These are phyloP conservation scores for Ceratonia siliqua DNA, from an alignment of 306 rosid species.

Conservation along the genomic window DNA sequence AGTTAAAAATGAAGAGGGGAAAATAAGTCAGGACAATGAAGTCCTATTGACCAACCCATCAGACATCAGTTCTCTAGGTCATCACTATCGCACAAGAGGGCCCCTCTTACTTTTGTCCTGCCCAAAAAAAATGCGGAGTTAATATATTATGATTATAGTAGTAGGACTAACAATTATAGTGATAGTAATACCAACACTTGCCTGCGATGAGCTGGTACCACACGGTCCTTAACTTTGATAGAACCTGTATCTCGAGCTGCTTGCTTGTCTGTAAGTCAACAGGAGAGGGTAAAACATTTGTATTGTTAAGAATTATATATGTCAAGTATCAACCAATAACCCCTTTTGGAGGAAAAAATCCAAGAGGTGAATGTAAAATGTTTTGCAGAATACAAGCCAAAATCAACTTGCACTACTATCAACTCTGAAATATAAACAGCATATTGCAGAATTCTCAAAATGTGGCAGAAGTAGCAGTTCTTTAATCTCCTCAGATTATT, in stretches of 20 bases:
- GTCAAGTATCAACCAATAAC: neutral
- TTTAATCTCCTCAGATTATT: neutral
- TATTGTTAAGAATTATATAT: neutral
- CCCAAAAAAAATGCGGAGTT: constrained; percentile 19
- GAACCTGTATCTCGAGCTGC: constrained; percentile 31
- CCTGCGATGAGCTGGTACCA: constrained; percentile 63
- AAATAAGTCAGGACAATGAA: neutral
- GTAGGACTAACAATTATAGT: neutral
- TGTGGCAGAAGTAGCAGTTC: neutral
- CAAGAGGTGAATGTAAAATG: neutral
- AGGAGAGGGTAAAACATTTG: neutral
- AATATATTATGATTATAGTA: neutral
- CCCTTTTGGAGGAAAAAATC: neutral
- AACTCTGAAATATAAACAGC: neutral
- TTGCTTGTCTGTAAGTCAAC: constrained; percentile 42
- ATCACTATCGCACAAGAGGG: constrained; percentile 48
- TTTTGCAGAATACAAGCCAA: neutral
- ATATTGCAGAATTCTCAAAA: neutral
- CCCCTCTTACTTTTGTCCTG: constrained; percentile 71
- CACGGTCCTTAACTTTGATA: constrained; percentile 47
- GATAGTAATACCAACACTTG: constrained; percentile 5
- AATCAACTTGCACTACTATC: neutral
- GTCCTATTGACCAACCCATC: neutral
- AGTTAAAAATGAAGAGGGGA: too few species aligned
- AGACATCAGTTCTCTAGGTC: neutral